Evolutionary conservation across 768 basidiomycete species (phyloP), one percentile per base, ranked within the genome.

Genomic region (Lactarius tabidus): DNA sequence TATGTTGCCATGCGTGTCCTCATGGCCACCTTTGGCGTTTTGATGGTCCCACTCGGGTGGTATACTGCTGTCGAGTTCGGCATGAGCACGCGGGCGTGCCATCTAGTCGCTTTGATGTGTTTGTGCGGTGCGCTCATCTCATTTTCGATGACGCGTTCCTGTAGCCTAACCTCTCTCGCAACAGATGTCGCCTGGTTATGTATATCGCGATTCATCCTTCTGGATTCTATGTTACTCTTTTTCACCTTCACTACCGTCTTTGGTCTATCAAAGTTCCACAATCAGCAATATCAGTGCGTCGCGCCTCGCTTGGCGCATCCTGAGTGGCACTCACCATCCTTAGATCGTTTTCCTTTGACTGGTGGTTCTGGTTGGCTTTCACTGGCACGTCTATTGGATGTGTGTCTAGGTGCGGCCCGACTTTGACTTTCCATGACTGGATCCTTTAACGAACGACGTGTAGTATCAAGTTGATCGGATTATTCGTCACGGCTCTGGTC

Each of bases 171-270:
- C 18, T 33, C 14, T 29, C 17, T 48, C 26, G 28, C 23, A 26
- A n/a, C 67, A 97, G 97, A 99, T 77, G 86, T 98, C 66, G 95
- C 91, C 67, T 99, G 95, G 97, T 76, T 98, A 53, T 90, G 88
- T 71, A 99, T 98, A 74, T 96, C 95, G 33, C 87, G 96, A 29
- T 99, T 99, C 75, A 95, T 98, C 77, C 87, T 99, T 41, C 81
- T 99, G 71, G 97, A 99, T 75, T 95, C 97, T 26, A 97, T 99
- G 93, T 80, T 99, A n/a, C 80, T 99, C 38, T 97, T 96, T 83
- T 98, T 99, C 80, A 98, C 97, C 45, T 93, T 98, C 82, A 88
- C 92, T 73, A 95, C 95, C 51, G 91, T 96, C 70, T 95, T 96
- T 77, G 93, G 90, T 74, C 79, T 98, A 57, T 87, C 92, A 56